A percentile compares a stretch with the other conserved stretches of the same genome.
Evolutionary conservation across 176 grass and related monocot species (phyloP).

Genomic region (Puya raimondii): DNA sequence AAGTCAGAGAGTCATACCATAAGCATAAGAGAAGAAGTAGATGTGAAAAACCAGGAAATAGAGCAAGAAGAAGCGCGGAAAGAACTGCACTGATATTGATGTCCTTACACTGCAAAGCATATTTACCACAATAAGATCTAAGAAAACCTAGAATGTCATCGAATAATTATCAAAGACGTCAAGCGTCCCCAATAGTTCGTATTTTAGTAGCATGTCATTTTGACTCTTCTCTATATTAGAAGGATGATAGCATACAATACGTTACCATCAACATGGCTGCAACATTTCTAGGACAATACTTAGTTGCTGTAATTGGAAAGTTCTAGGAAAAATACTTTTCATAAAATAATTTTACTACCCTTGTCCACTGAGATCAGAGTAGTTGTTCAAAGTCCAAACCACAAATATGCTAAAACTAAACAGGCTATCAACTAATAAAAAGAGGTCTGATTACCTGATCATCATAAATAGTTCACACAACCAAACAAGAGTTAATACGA

Average conservation of each 20-base stretch:
- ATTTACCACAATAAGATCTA: conserved; percentile 6
- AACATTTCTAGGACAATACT: neutral
- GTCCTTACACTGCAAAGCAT: conserved; percentile 76
- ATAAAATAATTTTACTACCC: neutral
- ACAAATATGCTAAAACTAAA: neutral
- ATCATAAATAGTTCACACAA: conserved; percentile 96
- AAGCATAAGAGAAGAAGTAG: conserved; percentile 96
- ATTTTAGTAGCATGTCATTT: neutral
- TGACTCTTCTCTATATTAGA: neutral
- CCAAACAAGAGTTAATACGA: conserved; percentile 97
- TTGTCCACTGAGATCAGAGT: neutral
- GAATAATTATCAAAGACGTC: neutral
- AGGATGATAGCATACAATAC: neutral
- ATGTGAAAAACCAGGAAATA: conserved; percentile 99
- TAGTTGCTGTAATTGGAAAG: neutral
- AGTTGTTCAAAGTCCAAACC: neutral
- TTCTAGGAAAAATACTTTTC: neutral
- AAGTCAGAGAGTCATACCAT: conserved; percentile 46
- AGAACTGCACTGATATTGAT: conserved; percentile 99
- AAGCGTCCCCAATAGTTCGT: neutral
- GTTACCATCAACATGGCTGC: neutral
- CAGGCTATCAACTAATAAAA: neutral
- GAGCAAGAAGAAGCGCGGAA: conserved; percentile 94
- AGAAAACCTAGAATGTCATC: neutral
- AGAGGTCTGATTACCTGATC: conserved; percentile 67